Conservation (phyloP, 2,329 filamentous ascomycete genomes). For the Aspergillus sp. region DNA sequence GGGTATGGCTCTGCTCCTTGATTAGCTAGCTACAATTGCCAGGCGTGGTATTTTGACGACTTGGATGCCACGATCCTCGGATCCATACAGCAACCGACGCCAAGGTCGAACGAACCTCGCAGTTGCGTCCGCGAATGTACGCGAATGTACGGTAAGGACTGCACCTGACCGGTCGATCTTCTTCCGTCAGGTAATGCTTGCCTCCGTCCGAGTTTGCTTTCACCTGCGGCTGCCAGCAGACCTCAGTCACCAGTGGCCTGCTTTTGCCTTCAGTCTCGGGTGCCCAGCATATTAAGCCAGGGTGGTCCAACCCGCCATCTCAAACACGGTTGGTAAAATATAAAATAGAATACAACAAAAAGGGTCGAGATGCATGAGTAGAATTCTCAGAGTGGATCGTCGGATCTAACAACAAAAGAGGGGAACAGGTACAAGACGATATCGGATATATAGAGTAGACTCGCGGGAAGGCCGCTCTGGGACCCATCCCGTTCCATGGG, state of each 20-base stretch:
- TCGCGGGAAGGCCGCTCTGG: conserved; percentile 8
- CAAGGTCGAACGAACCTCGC: background rate
- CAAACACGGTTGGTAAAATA: background rate
- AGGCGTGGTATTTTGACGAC: background rate
- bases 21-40: background rate
- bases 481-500: conserved; percentile 8
- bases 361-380: background rate
- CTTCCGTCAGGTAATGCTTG: background rate
- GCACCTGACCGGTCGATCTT: background rate
- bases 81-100: background rate
- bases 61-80: background rate
- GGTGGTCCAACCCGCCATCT: background rate
- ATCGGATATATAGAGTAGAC: background rate
- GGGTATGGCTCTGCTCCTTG: background rate
- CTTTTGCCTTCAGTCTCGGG: background rate
- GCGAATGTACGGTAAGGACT: background rate
- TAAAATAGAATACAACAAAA: background rate
- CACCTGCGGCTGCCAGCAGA: conserved; percentile 11
- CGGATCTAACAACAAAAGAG: background rate
- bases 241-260: conserved; percentile 3
- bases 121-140: background rate
- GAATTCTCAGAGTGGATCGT: background rate
- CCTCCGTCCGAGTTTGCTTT: conserved; percentile 1
- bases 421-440: background rate
- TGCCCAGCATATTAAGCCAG: background rate